Conservation (phyloP, 2,329 filamentous ascomycete species). For the Talaromyces albobiverticillius region DNA sequence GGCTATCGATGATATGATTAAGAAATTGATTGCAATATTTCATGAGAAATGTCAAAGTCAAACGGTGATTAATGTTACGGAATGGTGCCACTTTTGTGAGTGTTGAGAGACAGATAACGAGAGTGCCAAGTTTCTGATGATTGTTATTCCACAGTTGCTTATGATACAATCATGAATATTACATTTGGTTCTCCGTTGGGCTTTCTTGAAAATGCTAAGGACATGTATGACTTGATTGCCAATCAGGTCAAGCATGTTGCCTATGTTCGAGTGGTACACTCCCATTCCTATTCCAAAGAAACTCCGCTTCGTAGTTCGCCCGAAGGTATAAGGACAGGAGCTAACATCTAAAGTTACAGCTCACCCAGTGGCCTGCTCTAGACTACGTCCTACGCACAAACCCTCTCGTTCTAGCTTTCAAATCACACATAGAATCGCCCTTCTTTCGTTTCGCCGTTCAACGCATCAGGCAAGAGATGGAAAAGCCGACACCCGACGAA, state of each 20-base stretch:
- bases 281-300: not conserved
- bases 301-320: too few relatives aligned
- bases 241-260: conserved; percentile 12
- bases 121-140: too few relatives aligned
- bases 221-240: conserved; percentile 9
- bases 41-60: not conserved
- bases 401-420: conserved; percentile 1
- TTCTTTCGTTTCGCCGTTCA: conserved; percentile 10
- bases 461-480: conserved; percentile 3
- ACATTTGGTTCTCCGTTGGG: conserved; percentile 8
- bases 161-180: conserved; percentile 12
- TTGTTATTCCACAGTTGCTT: conserved; percentile 8
- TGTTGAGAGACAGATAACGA: not conserved
- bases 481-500: conserved; percentile 4
- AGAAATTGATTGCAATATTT: conserved; percentile 5
- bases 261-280: conserved; percentile 9
- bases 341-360: conserved; percentile 3
- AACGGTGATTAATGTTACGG: conserved; percentile 1
- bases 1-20: conserved; percentile 10
- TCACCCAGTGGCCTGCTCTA: conserved; percentile 8
- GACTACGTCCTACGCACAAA: conserved; percentile 9
- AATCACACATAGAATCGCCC: conserved; percentile 9
- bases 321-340: too few relatives aligned
- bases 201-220: conserved; percentile 6
- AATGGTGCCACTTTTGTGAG: conserved; percentile 12